Conservation (phyloP, 202 grass and related monocot genomes). For the Eragrostis tef region DNA sequence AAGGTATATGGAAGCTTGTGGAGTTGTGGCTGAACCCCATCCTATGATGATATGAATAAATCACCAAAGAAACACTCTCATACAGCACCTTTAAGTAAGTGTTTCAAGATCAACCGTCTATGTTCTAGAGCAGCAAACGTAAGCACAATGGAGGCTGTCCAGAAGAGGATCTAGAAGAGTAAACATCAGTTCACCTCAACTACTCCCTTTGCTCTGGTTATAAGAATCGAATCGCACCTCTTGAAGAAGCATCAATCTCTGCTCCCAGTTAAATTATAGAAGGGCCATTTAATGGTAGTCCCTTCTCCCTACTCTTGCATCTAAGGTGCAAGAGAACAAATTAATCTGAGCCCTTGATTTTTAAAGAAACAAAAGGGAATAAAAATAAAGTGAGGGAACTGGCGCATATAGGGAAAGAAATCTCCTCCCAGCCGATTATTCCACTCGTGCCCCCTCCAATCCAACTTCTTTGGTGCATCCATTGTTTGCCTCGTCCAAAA, state of each 20-base stretch:
- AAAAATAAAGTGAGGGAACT: no score
- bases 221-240: background rate
- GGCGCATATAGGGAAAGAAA: no score
- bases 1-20: slow-evolving; percentile 1
- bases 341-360: no score
- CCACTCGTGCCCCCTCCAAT: no score
- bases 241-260: background rate
- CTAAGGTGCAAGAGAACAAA: no score
- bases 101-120: slow-evolving; percentile 20
- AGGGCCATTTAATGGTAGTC: no score
- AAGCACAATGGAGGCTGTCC: slow-evolving; percentile 3
- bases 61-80: slow-evolving; percentile 30
- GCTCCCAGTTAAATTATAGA: slow-evolving; percentile 9
- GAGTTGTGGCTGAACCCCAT: background rate
- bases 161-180: slow-evolving; percentile 1
- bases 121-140: background rate
- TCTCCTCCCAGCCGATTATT: no score
- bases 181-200: background rate
- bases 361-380: no score
- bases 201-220: slow-evolving; percentile 12
- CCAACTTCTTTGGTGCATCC: no score
- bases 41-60: slow-evolving; percentile 7
- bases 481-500: no score
- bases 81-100: slow-evolving; percentile 6
- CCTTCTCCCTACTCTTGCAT: no score